Evolutionary conservation across 352 stramenopile genomes (phyloP).

Genomic region (Pythium phragmitis): DNA sequence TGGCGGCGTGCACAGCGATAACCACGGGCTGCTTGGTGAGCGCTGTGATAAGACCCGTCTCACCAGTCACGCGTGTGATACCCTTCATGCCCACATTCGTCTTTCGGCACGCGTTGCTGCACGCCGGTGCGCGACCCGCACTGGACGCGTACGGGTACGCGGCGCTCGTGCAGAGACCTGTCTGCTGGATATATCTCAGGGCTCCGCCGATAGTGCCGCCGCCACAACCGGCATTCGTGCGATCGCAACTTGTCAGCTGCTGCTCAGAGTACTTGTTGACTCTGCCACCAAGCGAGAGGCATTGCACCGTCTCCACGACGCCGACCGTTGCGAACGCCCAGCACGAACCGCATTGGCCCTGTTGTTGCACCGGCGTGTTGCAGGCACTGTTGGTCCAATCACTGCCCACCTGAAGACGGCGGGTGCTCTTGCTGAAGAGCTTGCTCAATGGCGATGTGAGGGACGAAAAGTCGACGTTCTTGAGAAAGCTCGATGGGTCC

Average conservation of each 20-base stretch:
- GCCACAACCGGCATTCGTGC: conserved; percentile 17
- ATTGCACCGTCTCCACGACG: conserved; percentile 30
- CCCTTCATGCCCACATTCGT: conserved; percentile 22
- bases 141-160: conserved; percentile 49
- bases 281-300: conserved; percentile 19
- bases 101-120: conserved; percentile 28
- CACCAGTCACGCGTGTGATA: conserved; percentile 42
- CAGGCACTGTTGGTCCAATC: conserved; percentile 22
- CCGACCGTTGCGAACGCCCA: conserved; percentile 43
- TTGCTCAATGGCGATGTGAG: not conserved
- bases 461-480: conserved; percentile 17
- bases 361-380: conserved; percentile 30
- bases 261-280: conserved; percentile 29
- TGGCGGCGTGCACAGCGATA: conserved; percentile 91
- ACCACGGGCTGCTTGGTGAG: conserved; percentile 91
- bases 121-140: conserved; percentile 15
- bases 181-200: conserved; percentile 23
- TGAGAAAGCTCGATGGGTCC: conserved; percentile 1
- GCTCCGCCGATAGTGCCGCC: conserved; percentile 17
- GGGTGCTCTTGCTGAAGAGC: not conserved
- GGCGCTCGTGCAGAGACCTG: conserved; percentile 19
- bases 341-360: conserved; percentile 45
- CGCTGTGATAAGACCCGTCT: conserved; percentile 77
- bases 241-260: conserved; percentile 22
- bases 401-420: conserved; percentile 5